These are phyloP conservation scores for Fagopyrum tataricum DNA, from an alignment of 148 eudicot species.

Conservation along the genomic window DNA sequence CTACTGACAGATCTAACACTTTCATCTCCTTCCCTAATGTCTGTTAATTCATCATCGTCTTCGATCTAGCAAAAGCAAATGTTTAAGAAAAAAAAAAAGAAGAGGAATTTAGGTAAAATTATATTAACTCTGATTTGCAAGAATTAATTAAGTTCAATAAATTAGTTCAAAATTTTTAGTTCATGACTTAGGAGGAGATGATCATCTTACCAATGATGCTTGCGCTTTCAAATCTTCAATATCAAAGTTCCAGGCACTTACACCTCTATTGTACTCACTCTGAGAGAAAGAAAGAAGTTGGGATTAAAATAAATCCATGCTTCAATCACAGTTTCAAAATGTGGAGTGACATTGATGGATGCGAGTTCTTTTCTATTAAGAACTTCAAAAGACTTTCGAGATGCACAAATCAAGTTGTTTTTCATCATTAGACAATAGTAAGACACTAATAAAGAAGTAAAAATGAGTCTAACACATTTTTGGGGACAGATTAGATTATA, in stretches of 20 bases:
- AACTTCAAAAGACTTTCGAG: not conserved
- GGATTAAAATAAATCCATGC: not conserved
- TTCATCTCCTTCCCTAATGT: slow-evolving; percentile 61
- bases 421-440: not conserved
- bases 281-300: slow-evolving; percentile 23
- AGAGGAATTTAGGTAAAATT: no score
- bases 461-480: not conserved
- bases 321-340: not conserved
- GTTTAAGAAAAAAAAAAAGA: not conserved
- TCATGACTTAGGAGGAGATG: not conserved
- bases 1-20: slow-evolving; percentile 31
- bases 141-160: not conserved
- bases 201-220: slow-evolving; percentile 72
- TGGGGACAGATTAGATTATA: not conserved
- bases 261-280: slow-evolving; percentile 98
- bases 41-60: slow-evolving; percentile 74
- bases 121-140: not conserved
- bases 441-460: not conserved
- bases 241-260: slow-evolving; percentile 99
- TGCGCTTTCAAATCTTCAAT: slow-evolving; percentile 82
- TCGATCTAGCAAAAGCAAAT: slow-evolving; percentile 43
- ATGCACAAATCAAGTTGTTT: not conserved
- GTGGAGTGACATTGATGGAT: not conserved
- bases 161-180: not conserved
- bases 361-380: not conserved